These are phyloP conservation scores for Metschnikowia matae DNA, from an alignment of 805 yeast species.

Conservation along the genomic window DNA sequence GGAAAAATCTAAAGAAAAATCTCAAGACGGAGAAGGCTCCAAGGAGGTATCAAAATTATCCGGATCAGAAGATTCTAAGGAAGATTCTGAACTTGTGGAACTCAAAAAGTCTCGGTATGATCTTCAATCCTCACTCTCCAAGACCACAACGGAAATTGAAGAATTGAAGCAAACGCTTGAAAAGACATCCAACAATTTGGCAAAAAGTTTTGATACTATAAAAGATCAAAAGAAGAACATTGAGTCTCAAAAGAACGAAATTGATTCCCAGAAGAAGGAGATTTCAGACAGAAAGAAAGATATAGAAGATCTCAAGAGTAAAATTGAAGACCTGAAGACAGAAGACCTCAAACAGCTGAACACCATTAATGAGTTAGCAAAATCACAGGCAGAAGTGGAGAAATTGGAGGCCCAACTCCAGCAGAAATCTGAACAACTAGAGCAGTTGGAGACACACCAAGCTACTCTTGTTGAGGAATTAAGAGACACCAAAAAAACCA, in stretches of 20 bases:
- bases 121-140: neutral
- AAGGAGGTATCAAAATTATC: no score
- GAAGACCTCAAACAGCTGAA: no score
- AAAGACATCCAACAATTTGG: constrained; percentile 13
- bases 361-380: neutral
- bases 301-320: constrained; percentile 13
- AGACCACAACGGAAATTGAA: neutral
- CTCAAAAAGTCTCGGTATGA: neutral
- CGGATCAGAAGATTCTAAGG: neutral
- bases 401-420: constrained; percentile 5
- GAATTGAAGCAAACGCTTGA: constrained; percentile 1
- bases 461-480: constrained; percentile 18
- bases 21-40: no score
- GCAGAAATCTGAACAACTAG: constrained; percentile 10
- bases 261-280: constrained; percentile 14
- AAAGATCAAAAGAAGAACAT: constrained; percentile 6
- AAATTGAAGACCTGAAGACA: neutral
- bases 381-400: constrained; percentile 5
- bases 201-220: neutral
- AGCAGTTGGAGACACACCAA: constrained; percentile 7
- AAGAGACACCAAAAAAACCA: constrained; percentile 15
- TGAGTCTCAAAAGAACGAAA: constrained; percentile 1
- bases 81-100: neutral
- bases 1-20: no score
- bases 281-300: constrained; percentile 16